Percentiles rank a stretch among this genome's conserved stretches.
Conservation (phyloP, 176 grass and related monocot species). For the Pharus latifolius region DNA sequence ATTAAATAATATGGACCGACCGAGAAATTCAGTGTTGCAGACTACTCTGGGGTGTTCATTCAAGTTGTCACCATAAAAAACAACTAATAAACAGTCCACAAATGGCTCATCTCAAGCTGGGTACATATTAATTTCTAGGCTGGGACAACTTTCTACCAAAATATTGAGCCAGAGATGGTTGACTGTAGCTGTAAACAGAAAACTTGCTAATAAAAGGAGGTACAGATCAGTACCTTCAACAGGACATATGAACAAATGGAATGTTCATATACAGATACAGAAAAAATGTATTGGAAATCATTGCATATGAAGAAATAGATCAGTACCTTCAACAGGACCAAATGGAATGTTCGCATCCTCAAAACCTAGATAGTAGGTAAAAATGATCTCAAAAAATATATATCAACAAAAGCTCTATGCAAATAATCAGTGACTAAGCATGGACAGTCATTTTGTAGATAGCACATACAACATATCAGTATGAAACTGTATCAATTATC, state of each 20-base stretch:
- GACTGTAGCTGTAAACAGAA: not conserved
- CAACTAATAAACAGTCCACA: not conserved
- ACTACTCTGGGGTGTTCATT: not conserved
- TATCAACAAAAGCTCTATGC: not conserved
- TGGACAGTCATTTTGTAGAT: not conserved
- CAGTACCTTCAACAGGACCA: conserved; percentile 83
- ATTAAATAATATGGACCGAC: not conserved
- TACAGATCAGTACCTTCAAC: conserved; percentile 56
- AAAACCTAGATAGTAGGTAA: conserved; percentile 49
- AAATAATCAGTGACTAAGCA: not conserved
- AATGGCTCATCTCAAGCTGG: not conserved
- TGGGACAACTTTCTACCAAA: not conserved
- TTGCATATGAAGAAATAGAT: not conserved
- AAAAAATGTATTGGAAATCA: not conserved
- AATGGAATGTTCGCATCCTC: conserved; percentile 82
- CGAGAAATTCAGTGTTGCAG: not conserved
- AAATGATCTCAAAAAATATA: not conserved
- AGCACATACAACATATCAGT: not conserved
- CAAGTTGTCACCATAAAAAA: not conserved
- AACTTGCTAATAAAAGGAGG: not conserved
- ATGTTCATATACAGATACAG: too few relatives aligned
- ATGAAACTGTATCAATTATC: not conserved
- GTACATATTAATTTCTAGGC: not conserved
- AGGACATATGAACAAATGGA: too few relatives aligned
- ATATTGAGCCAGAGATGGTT: conserved; percentile 1